Evolutionary conservation across 148 eudicot species (phyloP), one percentile per base, ranked within the genome.

Genomic region (Camellia sinensis): DNA sequence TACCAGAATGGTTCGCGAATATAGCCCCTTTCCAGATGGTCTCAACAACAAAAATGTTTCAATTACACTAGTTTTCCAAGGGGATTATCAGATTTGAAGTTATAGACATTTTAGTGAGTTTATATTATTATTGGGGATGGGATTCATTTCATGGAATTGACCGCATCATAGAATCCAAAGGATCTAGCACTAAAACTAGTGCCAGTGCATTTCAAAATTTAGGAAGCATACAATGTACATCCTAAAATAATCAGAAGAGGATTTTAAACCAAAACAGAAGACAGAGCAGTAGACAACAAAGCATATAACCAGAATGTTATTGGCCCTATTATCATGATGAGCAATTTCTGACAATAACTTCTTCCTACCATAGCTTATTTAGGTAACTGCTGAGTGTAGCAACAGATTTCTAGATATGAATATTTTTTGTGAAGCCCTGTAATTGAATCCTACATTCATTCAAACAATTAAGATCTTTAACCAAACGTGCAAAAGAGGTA

Each of bases 401-500:
- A 68, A 68, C 48, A 5, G 18, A 68, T 41, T 7, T 50, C 8
- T 2, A 7, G 1, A 68, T 41, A 68, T 15, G 52, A 17, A 68
- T 18, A 14, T 1, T 61, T 43, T 60, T 41, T 9, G 6, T 3
- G 52, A 75, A 75, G 29, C 68, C n/a, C 40, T 60, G 66, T 59
- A 60, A 44, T 44, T 61, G 43, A 75, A 60, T 18, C 54, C 54
- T 61, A 61, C 52, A 75, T 75, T 57, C 43, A 54, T 73, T 54
- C 62, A 37, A 10, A 59, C 52, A 57, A 57, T 2, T 18, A 6
- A 12, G 6, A 74, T 6, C 44, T 43, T 67, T 54, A 53, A 73
- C 76, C 62, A 74, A 74, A 7, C 37, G 15, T 10, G 12, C 18
- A 13, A 57, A 17, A 52, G 29, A 62, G 59, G 80, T 53, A 54